phyloP scores from a whole-genome alignment of 2,329 filamentous ascomycete genomes.

The Acephala macrosclerotiorum region DNA sequence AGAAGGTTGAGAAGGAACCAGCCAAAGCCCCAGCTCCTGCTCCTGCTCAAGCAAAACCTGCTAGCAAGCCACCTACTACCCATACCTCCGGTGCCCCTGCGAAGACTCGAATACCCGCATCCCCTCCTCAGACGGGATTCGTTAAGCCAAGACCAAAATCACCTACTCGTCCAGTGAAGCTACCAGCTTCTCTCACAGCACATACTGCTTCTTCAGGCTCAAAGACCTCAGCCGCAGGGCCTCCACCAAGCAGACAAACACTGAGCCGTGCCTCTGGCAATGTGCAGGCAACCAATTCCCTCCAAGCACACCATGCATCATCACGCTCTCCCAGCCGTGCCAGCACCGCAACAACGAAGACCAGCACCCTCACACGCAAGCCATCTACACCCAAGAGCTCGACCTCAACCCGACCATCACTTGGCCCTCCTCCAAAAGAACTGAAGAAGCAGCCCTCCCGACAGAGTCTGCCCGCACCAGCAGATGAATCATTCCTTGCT shows the following conservation, averaged over 20 bases:
- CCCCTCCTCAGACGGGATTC: slow-evolving; percentile 47
- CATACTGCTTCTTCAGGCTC: slow-evolving; percentile 75
- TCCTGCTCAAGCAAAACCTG: slow-evolving; percentile 33
- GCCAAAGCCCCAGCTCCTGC: slow-evolving; percentile 31
- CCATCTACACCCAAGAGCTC: slow-evolving; percentile 38
- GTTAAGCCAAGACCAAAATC: slow-evolving; percentile 70
- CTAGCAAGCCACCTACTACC: slow-evolving; percentile 34
- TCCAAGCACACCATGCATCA: slow-evolving; percentile 42
- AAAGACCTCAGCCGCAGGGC: slow-evolving; percentile 56
- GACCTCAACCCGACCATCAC: slow-evolving; percentile 43
- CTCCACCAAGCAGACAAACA: slow-evolving; percentile 48
- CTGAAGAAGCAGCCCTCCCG: slow-evolving; percentile 58
- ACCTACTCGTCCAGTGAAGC: slow-evolving; percentile 70
- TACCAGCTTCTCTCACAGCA: slow-evolving; percentile 72
- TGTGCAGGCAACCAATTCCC: slow-evolving; percentile 41
- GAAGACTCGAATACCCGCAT: slow-evolving; percentile 38
- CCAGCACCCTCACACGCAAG: slow-evolving; percentile 34
- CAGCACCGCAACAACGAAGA: slow-evolving; percentile 30
- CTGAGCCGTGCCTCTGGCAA: slow-evolving; percentile 50
- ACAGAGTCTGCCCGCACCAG: slow-evolving; percentile 57
- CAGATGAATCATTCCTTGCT: slow-evolving; percentile 78
- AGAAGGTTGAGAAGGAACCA: slow-evolving; percentile 32
- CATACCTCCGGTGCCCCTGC: slow-evolving; percentile 30
- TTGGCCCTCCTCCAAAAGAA: slow-evolving; percentile 57
- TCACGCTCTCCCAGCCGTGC: slow-evolving; percentile 42